Evolutionary conservation across 805 yeast species (phyloP), one percentile per base, ranked within the genome.

Genomic region (Starmera quercuum): DNA sequence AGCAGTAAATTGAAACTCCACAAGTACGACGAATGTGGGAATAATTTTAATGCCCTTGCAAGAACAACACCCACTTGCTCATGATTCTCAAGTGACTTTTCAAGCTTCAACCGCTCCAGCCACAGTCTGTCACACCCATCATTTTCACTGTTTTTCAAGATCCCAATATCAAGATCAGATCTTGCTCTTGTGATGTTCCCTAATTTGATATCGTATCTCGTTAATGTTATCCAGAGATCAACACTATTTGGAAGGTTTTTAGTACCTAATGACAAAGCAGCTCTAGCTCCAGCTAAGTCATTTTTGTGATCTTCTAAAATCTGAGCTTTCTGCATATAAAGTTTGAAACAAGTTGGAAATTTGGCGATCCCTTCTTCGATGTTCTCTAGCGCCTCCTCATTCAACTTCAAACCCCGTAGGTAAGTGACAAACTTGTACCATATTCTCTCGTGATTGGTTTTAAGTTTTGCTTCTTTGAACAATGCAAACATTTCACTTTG

Each of bases 161-260:
- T 51, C 0, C 83, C 92, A 18, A 74, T 59, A 44, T 86, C 96
- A 16, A 87, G 56, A 2, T 71, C 62, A 0, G 95, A 77, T 39
- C 95, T 70, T 0, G 95, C 86, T 37, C 73, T 64, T 3, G 78
- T 68, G 2, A 63, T 38, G 3, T 66, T 61, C 1, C 63, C 62
- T 9, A 68, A 45, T 2, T 51, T 40, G 1, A 41, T 31, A 40
- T 77, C 82, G 3, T 73, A 34, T 3, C 50, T 42, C 0, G 86
- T 63, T 7, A 75, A 48, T 6, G 58, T 39, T 3, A 73, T 52
- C 88, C 95, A 84, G 7, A 87, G 39, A 3, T 50, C 37, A 0
- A 63, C 50, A 4, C 60, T 58, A 0, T 54, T 30, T 0, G 81
- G 73, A 31, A 78, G 59, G 2, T 42, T 47, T 35, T 68, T 64